A percentile compares a stretch with the other conserved stretches of the same genome.
These are phyloP conservation scores for Dictyostelium citrinum DNA, from an alignment of 78 protist species.

Conservation along the genomic window DNA sequence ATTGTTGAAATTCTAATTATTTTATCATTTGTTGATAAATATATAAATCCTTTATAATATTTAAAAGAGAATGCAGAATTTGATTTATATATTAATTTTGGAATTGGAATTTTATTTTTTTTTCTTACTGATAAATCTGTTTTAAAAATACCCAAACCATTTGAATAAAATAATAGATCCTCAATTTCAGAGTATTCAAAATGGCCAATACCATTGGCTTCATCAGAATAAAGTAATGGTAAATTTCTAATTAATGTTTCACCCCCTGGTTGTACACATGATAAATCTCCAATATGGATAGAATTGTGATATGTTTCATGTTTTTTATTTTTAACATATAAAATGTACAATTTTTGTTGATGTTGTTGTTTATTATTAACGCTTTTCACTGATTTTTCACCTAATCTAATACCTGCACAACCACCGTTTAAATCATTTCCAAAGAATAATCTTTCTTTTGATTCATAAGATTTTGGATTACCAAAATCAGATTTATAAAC, in stretches of 20 bases:
- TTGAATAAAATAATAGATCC: background rate
- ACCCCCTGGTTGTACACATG: background rate
- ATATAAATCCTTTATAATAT: background rate
- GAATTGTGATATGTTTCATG: background rate
- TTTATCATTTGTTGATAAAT: background rate
- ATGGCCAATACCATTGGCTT: background rate
- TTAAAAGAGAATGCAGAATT: background rate
- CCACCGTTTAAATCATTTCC: background rate
- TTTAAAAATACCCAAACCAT: background rate
- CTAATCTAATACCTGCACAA: background rate
- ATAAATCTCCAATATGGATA: background rate
- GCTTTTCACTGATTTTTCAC: background rate
- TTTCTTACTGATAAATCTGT: background rate
- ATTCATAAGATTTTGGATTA: background rate
- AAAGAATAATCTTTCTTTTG: background rate
- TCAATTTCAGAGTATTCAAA: background rate
- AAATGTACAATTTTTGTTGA: background rate
- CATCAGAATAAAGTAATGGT: background rate
- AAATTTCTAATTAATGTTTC: background rate
- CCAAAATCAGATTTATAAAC: background rate
- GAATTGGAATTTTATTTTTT: background rate
- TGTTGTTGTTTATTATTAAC: background rate
- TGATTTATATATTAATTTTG: background rate
- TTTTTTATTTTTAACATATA: background rate
- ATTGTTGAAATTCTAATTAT: background rate